Evolutionary conservation across 1,284 basidiomycete species (phyloP).

Genomic region (Ceratobasidium sp.): DNA sequence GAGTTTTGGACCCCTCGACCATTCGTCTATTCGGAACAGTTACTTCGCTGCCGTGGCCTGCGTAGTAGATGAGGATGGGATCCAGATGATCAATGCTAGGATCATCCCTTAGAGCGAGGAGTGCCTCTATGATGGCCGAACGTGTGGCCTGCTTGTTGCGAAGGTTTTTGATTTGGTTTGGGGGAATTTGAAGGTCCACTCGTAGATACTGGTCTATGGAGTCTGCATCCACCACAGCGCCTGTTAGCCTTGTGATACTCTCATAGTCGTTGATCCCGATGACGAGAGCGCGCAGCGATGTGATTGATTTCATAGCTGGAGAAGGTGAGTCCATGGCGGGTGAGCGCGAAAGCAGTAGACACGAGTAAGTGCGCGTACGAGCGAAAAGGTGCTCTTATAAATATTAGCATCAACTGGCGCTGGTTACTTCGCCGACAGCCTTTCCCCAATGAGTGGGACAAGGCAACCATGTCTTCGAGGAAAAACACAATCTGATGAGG

Average conservation of each 20-base stretch:
- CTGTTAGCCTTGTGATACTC: background rate
- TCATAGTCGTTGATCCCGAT: slow-evolving; percentile 17
- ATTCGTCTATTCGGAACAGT: slow-evolving; percentile 2
- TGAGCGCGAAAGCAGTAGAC: no score
- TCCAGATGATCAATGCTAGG: slow-evolving; percentile 7
- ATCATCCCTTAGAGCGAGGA: background rate
- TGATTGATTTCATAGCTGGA: no score
- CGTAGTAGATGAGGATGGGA: slow-evolving; percentile 11
- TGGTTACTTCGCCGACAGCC: no score
- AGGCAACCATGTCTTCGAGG: no score
- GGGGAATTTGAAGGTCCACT: background rate
- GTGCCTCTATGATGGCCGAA: background rate
- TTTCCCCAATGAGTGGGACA: no score
- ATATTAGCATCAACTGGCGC: no score
- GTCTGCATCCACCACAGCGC: slow-evolving; percentile 8
- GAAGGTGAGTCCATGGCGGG: no score
- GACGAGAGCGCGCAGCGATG: slow-evolving; percentile 9
- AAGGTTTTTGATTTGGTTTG: background rate
- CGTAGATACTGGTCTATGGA: background rate
- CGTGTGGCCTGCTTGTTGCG: slow-evolving; percentile 1
- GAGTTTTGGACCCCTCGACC: background rate
- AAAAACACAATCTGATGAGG: no score
- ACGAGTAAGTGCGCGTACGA: no score
- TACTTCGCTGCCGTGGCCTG: slow-evolving; percentile 6
- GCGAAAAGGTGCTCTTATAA: no score